Percentiles rank a stretch among this genome's conserved stretches.
These are phyloP conservation scores for Phaeotremella skinneri DNA, from an alignment of 768 basidiomycete genomes.

Conservation along the genomic window DNA sequence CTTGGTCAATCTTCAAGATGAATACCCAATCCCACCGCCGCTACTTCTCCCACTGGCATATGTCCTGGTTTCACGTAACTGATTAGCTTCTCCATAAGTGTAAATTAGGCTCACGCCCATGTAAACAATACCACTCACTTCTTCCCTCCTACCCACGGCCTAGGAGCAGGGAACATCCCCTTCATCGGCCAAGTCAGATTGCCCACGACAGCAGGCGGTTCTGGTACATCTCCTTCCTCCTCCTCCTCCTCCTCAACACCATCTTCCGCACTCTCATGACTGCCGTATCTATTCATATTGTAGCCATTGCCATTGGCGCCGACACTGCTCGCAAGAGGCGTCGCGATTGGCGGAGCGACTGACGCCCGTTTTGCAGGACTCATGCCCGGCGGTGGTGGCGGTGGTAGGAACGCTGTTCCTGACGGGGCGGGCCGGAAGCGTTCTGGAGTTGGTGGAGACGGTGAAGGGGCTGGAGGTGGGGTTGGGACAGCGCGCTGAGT, in stretches of 20 bases:
- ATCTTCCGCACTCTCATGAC: constrained; percentile 14
- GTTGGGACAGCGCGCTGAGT: constrained; percentile 22
- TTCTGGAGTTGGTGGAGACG: constrained; percentile 26
- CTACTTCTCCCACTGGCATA: constrained; percentile 37
- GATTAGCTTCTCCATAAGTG: too few species aligned
- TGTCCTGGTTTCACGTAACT: constrained; percentile 30
- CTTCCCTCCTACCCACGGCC: constrained; percentile 35
- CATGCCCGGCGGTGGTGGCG: constrained; percentile 34
- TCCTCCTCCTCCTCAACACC: constrained; percentile 10
- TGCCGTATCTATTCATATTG: constrained; percentile 11
- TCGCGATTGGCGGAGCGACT: constrained; percentile 29
- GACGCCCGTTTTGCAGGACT: constrained; percentile 21
- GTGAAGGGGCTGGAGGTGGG: constrained; percentile 10
- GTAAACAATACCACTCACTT: constrained; percentile 41
- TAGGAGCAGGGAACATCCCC: constrained; percentile 50
- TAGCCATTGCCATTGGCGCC: neutral
- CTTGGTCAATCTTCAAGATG: neutral
- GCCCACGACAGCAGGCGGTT: constrained; percentile 49
- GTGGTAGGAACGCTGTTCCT: constrained; percentile 41
- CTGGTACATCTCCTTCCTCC: constrained; percentile 22
- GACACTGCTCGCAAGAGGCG: neutral
- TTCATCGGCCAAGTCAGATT: constrained; percentile 50
- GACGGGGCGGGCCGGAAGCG: constrained; percentile 28
- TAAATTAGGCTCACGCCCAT: too few species aligned
- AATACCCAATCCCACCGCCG: constrained; percentile 37